Conservation (phyloP, 2,329 filamentous ascomycete genomes). For the Claviceps pazoutovae region DNA sequence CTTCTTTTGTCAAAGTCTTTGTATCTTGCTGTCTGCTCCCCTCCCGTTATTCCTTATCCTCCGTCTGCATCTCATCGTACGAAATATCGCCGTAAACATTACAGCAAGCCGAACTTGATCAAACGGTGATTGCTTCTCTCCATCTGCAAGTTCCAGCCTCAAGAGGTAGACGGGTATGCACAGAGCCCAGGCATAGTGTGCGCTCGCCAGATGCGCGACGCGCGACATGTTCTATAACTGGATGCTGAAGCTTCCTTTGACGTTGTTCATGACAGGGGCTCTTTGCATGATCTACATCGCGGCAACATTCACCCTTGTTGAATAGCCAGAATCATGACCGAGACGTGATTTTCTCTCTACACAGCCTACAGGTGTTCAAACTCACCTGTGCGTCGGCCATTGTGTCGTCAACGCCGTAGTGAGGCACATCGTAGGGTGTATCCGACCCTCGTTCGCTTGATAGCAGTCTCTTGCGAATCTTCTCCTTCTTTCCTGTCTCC, state of each 20-base stretch:
- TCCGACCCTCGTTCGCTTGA: slow-evolving; percentile 36
- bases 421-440: slow-evolving; percentile 28
- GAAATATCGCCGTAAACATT: too few species aligned
- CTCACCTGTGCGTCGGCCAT: slow-evolving; percentile 31
- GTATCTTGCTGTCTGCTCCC: too few species aligned
- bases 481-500: background rate
- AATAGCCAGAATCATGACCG: slow-evolving; percentile 32
- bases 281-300: slow-evolving; percentile 36
- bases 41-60: too few species aligned
- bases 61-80: too few species aligned
- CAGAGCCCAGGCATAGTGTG: slow-evolving; percentile 37
- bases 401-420: slow-evolving; percentile 36
- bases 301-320: slow-evolving; percentile 31
- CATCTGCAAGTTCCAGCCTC: too few species aligned
- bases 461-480: slow-evolving; percentile 31
- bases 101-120: too few species aligned
- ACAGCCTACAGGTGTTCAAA: slow-evolving; percentile 37
- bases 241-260: slow-evolving; percentile 31
- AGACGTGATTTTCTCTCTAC: slow-evolving; percentile 37
- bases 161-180: slow-evolving; percentile 13
- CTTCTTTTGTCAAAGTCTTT: too few species aligned
- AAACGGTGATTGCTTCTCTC: too few species aligned
- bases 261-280: slow-evolving; percentile 33
- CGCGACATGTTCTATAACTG: slow-evolving; percentile 32
- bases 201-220: slow-evolving; percentile 36